A percentile compares a stretch with the other conserved stretches of the same genome.
These are phyloP conservation scores for Aspergillus niger DNA, from an alignment of 2,329 filamentous ascomycete species.

Conservation along the genomic window DNA sequence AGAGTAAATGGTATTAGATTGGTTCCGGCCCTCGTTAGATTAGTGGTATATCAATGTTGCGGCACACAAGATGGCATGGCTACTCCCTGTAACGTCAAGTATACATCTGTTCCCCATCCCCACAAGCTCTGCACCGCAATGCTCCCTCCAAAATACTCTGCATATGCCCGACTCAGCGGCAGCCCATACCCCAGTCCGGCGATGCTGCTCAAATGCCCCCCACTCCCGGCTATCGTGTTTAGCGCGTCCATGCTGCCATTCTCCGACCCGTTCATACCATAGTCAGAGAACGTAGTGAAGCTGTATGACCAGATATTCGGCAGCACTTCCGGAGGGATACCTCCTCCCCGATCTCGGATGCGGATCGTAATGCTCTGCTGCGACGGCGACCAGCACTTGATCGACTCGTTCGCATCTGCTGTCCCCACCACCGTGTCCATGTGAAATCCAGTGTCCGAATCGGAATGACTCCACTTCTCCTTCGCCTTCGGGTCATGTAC, in stretches of 20 bases:
- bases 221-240: constrained; percentile 71
- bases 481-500: constrained; percentile 41
- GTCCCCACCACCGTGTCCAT: constrained; percentile 31
- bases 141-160: constrained; percentile 96
- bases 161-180: constrained; percentile 87
- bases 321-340: constrained; percentile 80
- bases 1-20: neutral
- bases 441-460: constrained; percentile 35
- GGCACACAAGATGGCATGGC: constrained; percentile 39
- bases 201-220: constrained; percentile 76
- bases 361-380: constrained; percentile 88
- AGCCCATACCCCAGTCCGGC: constrained; percentile 92
- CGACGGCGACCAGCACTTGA: constrained; percentile 43
- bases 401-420: constrained; percentile 35
- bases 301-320: constrained; percentile 95
- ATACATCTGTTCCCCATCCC: constrained; percentile 81
- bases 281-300: constrained; percentile 89
- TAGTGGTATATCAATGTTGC: neutral
- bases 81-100: constrained; percentile 63
- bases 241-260: constrained; percentile 66
- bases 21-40: neutral
- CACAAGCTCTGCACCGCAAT: constrained; percentile 94
- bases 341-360: constrained; percentile 92
- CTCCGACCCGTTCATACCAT: constrained; percentile 52
- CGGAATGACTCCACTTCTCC: constrained; percentile 11